Evolutionary conservation across 139 green algal genomes (phyloP), one percentile per base, ranked within the genome.

Genomic region (Micromonas pusilla): DNA sequence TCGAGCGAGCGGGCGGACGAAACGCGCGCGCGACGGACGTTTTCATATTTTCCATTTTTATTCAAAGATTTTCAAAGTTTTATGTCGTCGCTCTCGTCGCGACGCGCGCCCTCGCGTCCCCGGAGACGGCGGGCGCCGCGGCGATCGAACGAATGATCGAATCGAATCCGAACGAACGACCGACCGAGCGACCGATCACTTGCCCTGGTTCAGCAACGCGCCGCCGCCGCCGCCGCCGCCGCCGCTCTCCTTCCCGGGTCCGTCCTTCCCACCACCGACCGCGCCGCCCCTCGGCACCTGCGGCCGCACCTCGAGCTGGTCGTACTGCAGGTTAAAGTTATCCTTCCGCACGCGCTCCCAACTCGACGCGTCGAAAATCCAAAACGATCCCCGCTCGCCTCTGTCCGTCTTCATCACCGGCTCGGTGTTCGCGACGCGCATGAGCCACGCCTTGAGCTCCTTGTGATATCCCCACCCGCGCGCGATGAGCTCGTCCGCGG

Each of bases 391-490:
- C n/a, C 91, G 90, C 86, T 98, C 93, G 54, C 86, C 89, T 13
- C 78, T 77, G n/a, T 87, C 82, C 0, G 85, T 93, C 78, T 97
- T 97, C 70, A 90, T 83, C 25, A 90, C 60, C 0, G 92, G 87
- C 73, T 95, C 86, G 0, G 88, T 92, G 83, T 89, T 89, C 30
- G 89, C 87, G 1, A 90, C 90, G 5, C 89, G 82, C 37, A 90
- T 89, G 54, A 98, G 87, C 94, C 94, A 98, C 20, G 91, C 79
- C 78, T 92, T 86, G 70, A 88, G 83, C 80, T 90, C 87, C 32
- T 89, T 90, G 85, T 97, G 90, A 82, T 89, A 97, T 70, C 83
- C 89, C 94, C 94, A 98, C 25, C 91, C 91, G 0, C 94, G 88
- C 3, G 74, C 72, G n/a, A 78, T 86, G 63, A 98, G 88, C 89